phyloP scores from a whole-genome alignment of 148 eudicot genomes.

The Cornus florida region DNA sequence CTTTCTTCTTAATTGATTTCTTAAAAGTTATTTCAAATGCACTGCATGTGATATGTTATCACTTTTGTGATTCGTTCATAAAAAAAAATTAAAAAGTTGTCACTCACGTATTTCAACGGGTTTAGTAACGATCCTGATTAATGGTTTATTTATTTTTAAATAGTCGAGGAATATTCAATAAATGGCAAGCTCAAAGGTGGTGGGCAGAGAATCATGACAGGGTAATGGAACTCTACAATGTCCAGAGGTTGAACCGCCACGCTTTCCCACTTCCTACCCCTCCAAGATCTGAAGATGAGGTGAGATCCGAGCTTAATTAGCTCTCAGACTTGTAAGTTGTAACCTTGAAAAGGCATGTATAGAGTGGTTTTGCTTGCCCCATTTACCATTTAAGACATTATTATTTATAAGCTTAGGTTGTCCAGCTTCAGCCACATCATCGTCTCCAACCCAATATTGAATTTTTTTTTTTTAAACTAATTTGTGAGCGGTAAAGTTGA shows the following conservation, averaged over 20 bases:
- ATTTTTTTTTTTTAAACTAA: too few species aligned
- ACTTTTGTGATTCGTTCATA: background rate
- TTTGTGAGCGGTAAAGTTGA: too few species aligned
- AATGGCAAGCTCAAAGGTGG: slow-evolving; percentile 99
- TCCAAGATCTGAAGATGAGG: slow-evolving; percentile 80
- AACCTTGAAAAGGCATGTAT: background rate
- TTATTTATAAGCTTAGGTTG: background rate
- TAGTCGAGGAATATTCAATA: slow-evolving; percentile 89
- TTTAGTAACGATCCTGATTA: slow-evolving; percentile 8
- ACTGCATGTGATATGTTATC: background rate
- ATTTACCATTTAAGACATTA: background rate
- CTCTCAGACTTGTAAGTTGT: background rate
- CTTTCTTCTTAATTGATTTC: background rate
- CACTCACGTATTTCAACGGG: background rate
- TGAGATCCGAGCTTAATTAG: slow-evolving; percentile 21
- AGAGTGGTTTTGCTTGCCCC: background rate
- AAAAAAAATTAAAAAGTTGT: too few species aligned
- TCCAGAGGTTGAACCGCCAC: slow-evolving; percentile 81
- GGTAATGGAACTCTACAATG: slow-evolving; percentile 94
- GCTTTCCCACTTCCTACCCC: slow-evolving; percentile 81
- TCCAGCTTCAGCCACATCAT: too few species aligned
- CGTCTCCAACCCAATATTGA: too few species aligned
- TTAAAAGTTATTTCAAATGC: background rate
- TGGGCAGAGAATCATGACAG: slow-evolving; percentile 96
- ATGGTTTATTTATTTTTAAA: slow-evolving; percentile 21